Evolutionary conservation across 169 alveolate genomes (phyloP).

Genomic region (Haemoproteus tartakovskyi): DNA sequence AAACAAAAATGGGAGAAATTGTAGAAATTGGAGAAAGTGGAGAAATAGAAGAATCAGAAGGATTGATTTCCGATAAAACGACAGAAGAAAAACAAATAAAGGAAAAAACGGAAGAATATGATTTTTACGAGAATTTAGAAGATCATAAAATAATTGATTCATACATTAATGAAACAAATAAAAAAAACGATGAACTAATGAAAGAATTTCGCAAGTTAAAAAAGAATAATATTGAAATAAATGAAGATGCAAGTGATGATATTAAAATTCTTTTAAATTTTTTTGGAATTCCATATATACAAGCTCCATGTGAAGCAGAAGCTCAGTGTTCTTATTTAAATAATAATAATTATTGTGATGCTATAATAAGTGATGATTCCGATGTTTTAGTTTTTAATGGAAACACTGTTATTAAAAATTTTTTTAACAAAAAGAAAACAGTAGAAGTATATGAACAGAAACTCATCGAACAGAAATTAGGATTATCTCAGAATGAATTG

Average conservation of each 20-base stretch:
- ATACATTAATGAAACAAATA: conserved; percentile 14
- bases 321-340: conserved; percentile 91
- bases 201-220: conserved; percentile 27
- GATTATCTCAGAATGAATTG: conserved; percentile 83
- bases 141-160: conserved; percentile 40
- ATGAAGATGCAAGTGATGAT: conserved; percentile 74
- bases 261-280: conserved; percentile 78
- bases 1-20: too few species aligned
- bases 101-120: not conserved
- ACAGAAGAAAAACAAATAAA: too few species aligned
- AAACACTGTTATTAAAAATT: conserved; percentile 84
- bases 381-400: conserved; percentile 93
- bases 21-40: too few species aligned
- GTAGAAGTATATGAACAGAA: conserved; percentile 86
- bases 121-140: not conserved
- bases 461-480: conserved; percentile 75
- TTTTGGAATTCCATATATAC: conserved; percentile 91
- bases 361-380: conserved; percentile 93
- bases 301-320: conserved; percentile 96
- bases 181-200: conserved; percentile 27
- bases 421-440: conserved; percentile 82
- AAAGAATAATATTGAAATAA: conserved; percentile 51
- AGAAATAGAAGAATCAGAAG: too few species aligned
- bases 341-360: conserved; percentile 79
- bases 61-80: too few species aligned